Conservation (phyloP, 306 rosid species). For the Sophora flavescens region DNA sequence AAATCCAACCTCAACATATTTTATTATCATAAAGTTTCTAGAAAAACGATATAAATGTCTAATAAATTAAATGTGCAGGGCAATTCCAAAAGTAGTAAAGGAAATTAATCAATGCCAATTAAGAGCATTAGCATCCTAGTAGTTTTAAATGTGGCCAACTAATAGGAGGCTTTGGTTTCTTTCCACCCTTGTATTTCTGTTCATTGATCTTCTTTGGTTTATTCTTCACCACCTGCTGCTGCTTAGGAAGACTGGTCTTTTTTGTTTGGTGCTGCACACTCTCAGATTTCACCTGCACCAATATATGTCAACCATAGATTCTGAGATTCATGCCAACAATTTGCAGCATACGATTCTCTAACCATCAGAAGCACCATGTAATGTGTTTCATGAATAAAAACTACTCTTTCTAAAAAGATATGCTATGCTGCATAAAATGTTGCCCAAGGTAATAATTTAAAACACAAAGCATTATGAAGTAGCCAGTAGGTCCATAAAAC, state of each 20-base stretch:
- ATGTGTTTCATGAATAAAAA: not conserved
- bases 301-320: conserved; percentile 29
- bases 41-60: conserved; percentile 26
- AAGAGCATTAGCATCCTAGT: conserved; percentile 63
- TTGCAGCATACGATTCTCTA: conserved; percentile 32
- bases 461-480: conserved; percentile 23
- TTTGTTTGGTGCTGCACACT: conserved; percentile 31
- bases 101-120: conserved; percentile 20
- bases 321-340: conserved; percentile 32
- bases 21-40: conserved; percentile 32
- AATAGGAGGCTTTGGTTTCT: conserved; percentile 54
- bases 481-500: not conserved
- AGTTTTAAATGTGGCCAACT: conserved; percentile 70
- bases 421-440: conserved; percentile 10
- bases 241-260: conserved; percentile 43
- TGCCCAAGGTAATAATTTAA: conserved; percentile 2
- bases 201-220: conserved; percentile 49
- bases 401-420: not conserved
- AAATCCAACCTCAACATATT: conserved; percentile 31
- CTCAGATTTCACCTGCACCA: conserved; percentile 61
- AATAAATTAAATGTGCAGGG: conserved; percentile 21
- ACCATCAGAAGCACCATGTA: not conserved
- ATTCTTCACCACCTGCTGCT: conserved; percentile 50
- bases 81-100: conserved; percentile 17
- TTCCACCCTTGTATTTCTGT: conserved; percentile 53